Base-by-base conservation (phyloP, 306 rosid genomes). In the Bauhinia variegata region DNA sequence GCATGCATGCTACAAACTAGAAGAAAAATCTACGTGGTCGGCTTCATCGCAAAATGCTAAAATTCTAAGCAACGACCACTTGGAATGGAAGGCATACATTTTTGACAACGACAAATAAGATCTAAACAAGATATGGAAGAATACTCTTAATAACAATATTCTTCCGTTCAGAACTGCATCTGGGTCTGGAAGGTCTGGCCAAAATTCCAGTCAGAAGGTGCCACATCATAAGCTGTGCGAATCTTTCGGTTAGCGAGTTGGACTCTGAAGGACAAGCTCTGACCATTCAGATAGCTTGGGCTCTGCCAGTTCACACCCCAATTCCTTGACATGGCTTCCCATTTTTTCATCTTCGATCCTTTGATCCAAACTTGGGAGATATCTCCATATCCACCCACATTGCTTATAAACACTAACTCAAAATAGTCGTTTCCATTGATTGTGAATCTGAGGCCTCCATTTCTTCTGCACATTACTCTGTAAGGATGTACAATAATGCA, bases 231-330 rank as follows among this genome's bases (percentile, higher is more conserved):
- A 60, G 84, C 84, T 5, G 80, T 78, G 33, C 42, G 59, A 39
- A 13, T 77, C 17, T 0, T 72, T 65, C 91, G 85, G 41, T 65
- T 57, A 47, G 63, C 68, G 70, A 72, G 71, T 82, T 80, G 85
- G 14, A 85, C 54, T 66, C 78, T 80, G 52, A 85, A 85, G 7
- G 91, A 85, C 72, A 85, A 50, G 70, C 82, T 74, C 51, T 82
- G 91, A 56, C 87, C 84, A 3, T 85, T 85, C n/a, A 72, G 76
- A 75, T 74, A 82, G 50, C 74, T 67, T 12, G 48, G 69, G 76
- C 87, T 85, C 38, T 75, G 87, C 91, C 91, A 82, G 15, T 85
- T 85, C 18, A 31, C 42, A 1, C 87, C 87, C 91, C 91, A 79
- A 15, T 75, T 79, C 74, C 85, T 74, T 62, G 87, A 72, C 87